These are phyloP conservation scores for Solanum corneliomulleri DNA, from an alignment of 257 asterid species.

Conservation along the genomic window DNA sequence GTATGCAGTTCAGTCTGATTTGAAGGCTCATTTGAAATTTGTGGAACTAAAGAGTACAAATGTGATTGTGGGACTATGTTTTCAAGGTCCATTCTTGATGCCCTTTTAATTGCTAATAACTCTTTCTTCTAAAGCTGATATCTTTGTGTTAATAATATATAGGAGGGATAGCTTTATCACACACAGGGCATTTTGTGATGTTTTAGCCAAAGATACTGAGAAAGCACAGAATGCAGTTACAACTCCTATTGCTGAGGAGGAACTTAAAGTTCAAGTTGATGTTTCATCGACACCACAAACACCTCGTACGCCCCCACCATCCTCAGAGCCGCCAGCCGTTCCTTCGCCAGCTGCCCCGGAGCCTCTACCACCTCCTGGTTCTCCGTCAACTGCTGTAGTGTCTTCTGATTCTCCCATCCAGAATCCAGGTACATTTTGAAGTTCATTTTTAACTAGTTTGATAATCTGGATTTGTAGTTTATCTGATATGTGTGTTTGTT, in stretches of 20 bases:
- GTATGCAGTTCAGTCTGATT: conserved; percentile 52
- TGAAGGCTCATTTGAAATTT: conserved; percentile 20
- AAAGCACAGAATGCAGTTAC: conserved; percentile 25
- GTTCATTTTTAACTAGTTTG: background rate
- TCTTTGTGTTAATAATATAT: conserved; percentile 13
- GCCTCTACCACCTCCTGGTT: conserved; percentile 8
- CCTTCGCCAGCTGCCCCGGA: conserved; percentile 1
- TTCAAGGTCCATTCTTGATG: conserved; percentile 34
- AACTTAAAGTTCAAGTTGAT: conserved; percentile 15
- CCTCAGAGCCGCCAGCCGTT: background rate
- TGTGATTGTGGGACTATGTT: conserved; percentile 34
- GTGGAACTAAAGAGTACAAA: conserved; percentile 3
- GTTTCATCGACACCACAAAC: conserved; percentile 16
- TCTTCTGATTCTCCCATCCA: conserved; percentile 28
- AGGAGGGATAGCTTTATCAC: conserved; percentile 90
- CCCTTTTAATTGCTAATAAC: background rate
- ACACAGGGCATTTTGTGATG: conserved; percentile 86
- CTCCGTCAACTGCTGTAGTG: conserved; percentile 8
- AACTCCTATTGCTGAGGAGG: conserved; percentile 27
- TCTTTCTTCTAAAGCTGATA: background rate
- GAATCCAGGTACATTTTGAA: conserved; percentile 39
- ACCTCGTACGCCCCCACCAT: conserved; percentile 2
- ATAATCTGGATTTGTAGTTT: conserved; percentile 15
- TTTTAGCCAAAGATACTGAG: conserved; percentile 57
- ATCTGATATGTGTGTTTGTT: conserved; percentile 5